Evolutionary conservation across 441 rosid species (phyloP), one percentile per base, ranked within the genome.

Genomic region (Erodium trifolium): DNA sequence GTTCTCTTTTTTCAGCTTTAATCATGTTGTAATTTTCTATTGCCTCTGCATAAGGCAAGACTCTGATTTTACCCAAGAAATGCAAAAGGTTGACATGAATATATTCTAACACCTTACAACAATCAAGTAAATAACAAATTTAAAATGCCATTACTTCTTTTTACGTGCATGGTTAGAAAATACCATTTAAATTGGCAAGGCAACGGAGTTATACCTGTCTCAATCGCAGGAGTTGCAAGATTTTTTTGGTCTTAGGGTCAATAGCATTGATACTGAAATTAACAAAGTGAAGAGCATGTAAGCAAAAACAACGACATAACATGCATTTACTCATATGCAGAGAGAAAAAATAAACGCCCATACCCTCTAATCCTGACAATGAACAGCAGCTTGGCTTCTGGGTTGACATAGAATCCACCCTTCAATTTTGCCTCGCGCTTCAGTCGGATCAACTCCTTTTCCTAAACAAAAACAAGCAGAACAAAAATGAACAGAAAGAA

Each of bases 351-450:
- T n/a, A 27, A n/a, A 49, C 57, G 4, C 27, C 27, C 90, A 63
- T 78, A 89, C 93, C 97, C 95, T 60, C 93, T 90, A 55, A 88
- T 91, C 57, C 95, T 82, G 65, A 87, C 69, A 67, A 91, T 87
- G 68, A 88, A 91, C 80, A 91, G 64, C 1, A 91, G 85, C 76
- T 91, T 88, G 2, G 95, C 93, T 79, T 91, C 97, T 5, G 97
- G 95, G 51, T 86, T 83, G 0, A 88, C 97, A 75, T 91, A 91
- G 71, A 88, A 88, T 2, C 91, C 93, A 11, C 97, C 95, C 60
- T 87, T 89, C 60, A 89, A 70, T 80, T 87, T 91, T 0, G 97
- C 97, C 76, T 87, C 89, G 0, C 96, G 83, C 78, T 87, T 91
- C 86, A 91, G 73, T 5, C 63, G 73, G 70, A 87, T 87, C 71